Evolutionary conservation across 805 yeast genomes (phyloP), one percentile per base, ranked within the genome.

Genomic region (Saturnispora ahearnii): DNA sequence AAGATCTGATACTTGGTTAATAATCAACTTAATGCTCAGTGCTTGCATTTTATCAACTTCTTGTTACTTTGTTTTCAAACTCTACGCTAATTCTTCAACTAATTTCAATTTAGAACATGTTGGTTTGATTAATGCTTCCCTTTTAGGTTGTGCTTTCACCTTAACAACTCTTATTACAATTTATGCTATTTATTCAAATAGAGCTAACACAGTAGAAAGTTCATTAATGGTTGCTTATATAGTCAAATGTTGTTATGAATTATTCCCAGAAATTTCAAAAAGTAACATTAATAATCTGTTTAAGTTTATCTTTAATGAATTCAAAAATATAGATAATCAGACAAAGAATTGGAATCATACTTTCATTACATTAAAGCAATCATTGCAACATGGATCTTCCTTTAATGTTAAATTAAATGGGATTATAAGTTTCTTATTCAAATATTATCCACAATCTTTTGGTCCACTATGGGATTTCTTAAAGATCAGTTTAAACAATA

Each of bases 131-230:
- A 79, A 84, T 37, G 95, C 97, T 1, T 83, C 96, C 0, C 69
- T 93, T 51, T 73, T 93, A 51, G 98, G 98, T 13, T 86, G 90
- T 2, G 81, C 87, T 5, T 73, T 93, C 53, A 87, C 97, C 0
- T 67, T 82, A 46, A 83, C 93, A 2, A 69, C 79, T 1, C 79
- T 87, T 18, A 64, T 93, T 34, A 88, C 96, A 0, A 64, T 87
- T 3, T 88, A 77, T 65, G 99, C 97, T 2, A 87, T 93, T 32
- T 76, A 85, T 21, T 79, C 91, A 2, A 83, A 84, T 6, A 78
- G 77, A 53, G 97, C 97, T 3, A 82, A 91, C n/a, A 82, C 91
- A n/a, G 76, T 90, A 46, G 99, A 93, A 66, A 78, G 89, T 31
- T 84, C 96, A 11, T 68, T 91, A 51, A 73, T 93, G 59, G 82